Evolutionary conservation across 2,329 filamentous ascomycete species (phyloP), one percentile per base, ranked within the genome.

Genomic region (Ophiocordyceps camponoti-rufipedis): DNA sequence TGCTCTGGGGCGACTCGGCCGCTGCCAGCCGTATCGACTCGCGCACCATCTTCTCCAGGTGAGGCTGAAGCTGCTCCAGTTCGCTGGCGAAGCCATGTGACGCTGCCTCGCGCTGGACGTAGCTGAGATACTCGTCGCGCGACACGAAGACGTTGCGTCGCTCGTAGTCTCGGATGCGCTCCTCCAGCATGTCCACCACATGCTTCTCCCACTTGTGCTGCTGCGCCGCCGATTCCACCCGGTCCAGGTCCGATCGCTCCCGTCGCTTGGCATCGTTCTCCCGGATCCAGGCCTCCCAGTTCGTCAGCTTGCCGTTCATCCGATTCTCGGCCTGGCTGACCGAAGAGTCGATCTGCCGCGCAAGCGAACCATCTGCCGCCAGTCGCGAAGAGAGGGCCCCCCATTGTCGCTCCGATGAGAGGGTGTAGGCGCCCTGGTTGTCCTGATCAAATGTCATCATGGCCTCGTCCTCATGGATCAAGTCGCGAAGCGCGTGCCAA

Each of bases 401-500:
- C 70, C 69, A 74, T 39, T 72, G 65, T 28, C 62, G 50, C 10
- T 72, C 64, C 0, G 67, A 67, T 4, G 69, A 62, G 33, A 23
- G 3, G 3, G 23, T 23, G 23, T 23, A 23, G 23, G 23, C 23
- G 23, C 23, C 23, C 23, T 23, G 23, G 3, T 23, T 23, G 23
- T 23, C 23, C 23, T 23, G 3, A 5, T 71, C 62, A 3, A 74
- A 52, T 3, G 62, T 68, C 35, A 75, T 55, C 38, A 76, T 64
- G 29, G 62, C 59, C 2, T 62, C 62, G 41, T 74, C 72, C 1
- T 62, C 57, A 18, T 62, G 62, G 43, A 82, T 70, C 47, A 71
- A 66, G 45, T 72, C 69, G 23, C 68, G 65, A 9, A 86, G 57
- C 0, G 79, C 80, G 46, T 74, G 66, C 72, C 76, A 86, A 48